These are phyloP conservation scores for Alternaria gansuensis DNA, from an alignment of 2,329 filamentous ascomycete genomes.

Conservation along the genomic window DNA sequence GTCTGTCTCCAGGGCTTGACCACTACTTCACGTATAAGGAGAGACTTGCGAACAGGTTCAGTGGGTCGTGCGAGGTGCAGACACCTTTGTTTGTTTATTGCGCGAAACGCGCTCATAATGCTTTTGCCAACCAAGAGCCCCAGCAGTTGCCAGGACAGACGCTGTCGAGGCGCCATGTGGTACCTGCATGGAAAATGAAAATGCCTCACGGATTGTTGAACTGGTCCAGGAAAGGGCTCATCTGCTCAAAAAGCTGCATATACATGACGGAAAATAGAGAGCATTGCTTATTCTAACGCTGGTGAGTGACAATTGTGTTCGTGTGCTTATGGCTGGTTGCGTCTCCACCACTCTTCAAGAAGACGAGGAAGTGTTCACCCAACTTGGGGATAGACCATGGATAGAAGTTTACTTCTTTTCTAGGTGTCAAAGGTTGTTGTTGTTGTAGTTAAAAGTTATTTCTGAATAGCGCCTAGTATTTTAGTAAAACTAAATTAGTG, in stretches of 20 bases:
- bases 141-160: background rate
- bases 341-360: background rate
- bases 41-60: background rate
- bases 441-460: too few relatives aligned
- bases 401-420: too few relatives aligned
- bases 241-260: background rate
- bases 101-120: background rate
- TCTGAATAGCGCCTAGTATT: too few relatives aligned
- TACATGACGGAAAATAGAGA: background rate
- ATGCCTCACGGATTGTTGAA: background rate
- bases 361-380: slow-evolving; percentile 9
- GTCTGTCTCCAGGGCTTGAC: background rate
- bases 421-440: too few relatives aligned
- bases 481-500: too few relatives aligned
- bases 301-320: background rate
- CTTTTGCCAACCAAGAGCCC: background rate
- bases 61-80: background rate
- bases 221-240: background rate
- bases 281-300: too few relatives aligned
- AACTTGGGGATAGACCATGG: slow-evolving; percentile 13
- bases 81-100: background rate
- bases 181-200: slow-evolving; percentile 9
- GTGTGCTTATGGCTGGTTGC: background rate
- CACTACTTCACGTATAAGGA: background rate
- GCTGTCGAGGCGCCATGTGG: background rate